Base-by-base conservation (phyloP, 2,329 filamentous ascomycete genomes). In the Chalaropsis thielavioides region DNA sequence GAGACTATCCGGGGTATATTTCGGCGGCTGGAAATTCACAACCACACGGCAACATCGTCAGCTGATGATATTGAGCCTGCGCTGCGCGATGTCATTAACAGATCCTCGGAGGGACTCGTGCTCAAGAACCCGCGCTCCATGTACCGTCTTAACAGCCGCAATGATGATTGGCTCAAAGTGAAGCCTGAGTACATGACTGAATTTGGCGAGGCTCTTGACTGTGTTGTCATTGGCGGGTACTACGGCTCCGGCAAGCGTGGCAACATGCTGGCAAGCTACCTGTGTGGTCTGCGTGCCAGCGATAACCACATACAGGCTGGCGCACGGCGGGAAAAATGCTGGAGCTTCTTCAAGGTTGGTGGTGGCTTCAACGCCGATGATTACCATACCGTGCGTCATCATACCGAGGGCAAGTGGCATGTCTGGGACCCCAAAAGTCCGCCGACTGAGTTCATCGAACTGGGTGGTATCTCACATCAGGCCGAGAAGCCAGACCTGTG, bases 141-240 rank as follows among this genome's bases (percentile, higher is more conserved):
- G 71, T 99, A 99, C 73, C 82, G 84, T 6, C 80, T 97, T 10
- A 96, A 95, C 71, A 89, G 90, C 69, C 87, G 94, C 60, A 94
- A 95, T 71, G 89, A 95, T 70, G 90, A 96, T 74, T 99, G 94
- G 94, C 87, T 96, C 76, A 99, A 99, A 73, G 92, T 99, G 8
- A 99, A 99, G 71, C 94, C 94, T 0, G 94, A 99, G 69, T 99
- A 99, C 74, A 96, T 97, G 92, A 86, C 86, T 1, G 92, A 96
- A 68, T 96, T 94, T 73, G 94, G 94, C 68, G 92, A 97, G 75
- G 90, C 88, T 0, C 83, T 99, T 2, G 94, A 99, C 72, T 90
- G 91, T 69, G 77, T 96, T 15, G 80, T 99, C 17, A 84, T 99
- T 63, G 94, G 92, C 64, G 94, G 90, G 8, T 97, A 96, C 75